These are phyloP conservation scores for Aristolochia contorta DNA, from an alignment of 164 flowering plant genomes.

Conservation along the genomic window DNA sequence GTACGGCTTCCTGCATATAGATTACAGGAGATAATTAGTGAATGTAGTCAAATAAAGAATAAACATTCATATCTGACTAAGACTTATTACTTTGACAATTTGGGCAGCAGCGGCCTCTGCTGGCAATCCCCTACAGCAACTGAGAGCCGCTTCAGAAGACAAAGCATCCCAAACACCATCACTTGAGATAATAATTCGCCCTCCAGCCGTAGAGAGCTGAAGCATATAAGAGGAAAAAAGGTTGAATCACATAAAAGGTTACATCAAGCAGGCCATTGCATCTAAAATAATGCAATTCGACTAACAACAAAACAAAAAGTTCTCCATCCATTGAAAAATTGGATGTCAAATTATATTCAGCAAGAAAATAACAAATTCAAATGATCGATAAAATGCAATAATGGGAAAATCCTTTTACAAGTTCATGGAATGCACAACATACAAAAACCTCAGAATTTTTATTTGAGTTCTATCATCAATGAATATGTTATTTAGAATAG, in stretches of 20 bases:
- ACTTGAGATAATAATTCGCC: constrained; percentile 83
- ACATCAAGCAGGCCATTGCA: not conserved
- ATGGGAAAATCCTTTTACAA: too few species aligned
- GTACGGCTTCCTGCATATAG: constrained; percentile 66
- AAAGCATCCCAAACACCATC: constrained; percentile 99
- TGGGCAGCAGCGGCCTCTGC: constrained; percentile 84
- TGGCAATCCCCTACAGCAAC: constrained; percentile 78
- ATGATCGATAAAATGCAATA: too few species aligned
- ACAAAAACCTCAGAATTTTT: too few species aligned
- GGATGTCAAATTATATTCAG: too few species aligned
- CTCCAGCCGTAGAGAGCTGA: constrained; percentile 88
- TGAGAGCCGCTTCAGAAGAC: constrained; percentile 60
- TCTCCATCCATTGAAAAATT: too few species aligned
- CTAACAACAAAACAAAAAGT: too few species aligned
- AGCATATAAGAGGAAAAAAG: constrained; percentile 6
- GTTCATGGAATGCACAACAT: too few species aligned
- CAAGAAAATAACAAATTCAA: too few species aligned
- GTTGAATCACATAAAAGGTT: not conserved
- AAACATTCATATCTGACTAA: not conserved
- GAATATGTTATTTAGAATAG: too few species aligned
- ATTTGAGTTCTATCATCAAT: too few species aligned
- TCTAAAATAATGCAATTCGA: too few species aligned
- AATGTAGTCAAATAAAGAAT: not conserved
- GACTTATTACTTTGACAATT: constrained; percentile 62
- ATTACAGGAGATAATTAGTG: constrained; percentile 3